Evolutionary conservation across 805 yeast species (phyloP).

Genomic region (Lachancea meyersii): DNA sequence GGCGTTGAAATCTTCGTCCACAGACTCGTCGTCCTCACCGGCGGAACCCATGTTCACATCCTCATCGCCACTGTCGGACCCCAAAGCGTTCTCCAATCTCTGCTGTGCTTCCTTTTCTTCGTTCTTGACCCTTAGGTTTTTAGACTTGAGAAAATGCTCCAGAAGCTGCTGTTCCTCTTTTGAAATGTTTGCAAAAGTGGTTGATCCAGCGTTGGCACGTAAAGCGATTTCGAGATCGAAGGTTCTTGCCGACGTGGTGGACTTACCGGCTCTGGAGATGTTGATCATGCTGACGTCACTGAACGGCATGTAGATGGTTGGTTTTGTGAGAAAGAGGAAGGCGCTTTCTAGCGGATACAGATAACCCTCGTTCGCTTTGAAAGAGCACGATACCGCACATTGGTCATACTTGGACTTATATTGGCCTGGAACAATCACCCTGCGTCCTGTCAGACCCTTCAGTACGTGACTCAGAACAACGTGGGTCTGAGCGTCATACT

Average conservation of each 20-base stretch:
- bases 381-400: slow-evolving; percentile 85
- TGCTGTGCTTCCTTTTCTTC: slow-evolving; percentile 86
- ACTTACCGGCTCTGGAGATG: slow-evolving; percentile 83
- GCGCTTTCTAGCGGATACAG: slow-evolving; percentile 90
- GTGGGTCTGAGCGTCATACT: slow-evolving; percentile 79
- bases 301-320: slow-evolving; percentile 86
- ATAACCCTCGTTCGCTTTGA: slow-evolving; percentile 93
- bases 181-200: slow-evolving; percentile 81
- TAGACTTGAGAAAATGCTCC: slow-evolving; percentile 69
- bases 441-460: slow-evolving; percentile 83
- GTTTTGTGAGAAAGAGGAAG: slow-evolving; percentile 85
- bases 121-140: slow-evolving; percentile 74
- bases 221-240: slow-evolving; percentile 82
- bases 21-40: slow-evolving; percentile 77
- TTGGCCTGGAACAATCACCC: slow-evolving; percentile 78
- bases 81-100: slow-evolving; percentile 70
- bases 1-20: slow-evolving; percentile 76
- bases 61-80: slow-evolving; percentile 44
- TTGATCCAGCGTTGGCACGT: slow-evolving; percentile 59
- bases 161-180: slow-evolving; percentile 81
- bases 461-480: slow-evolving; percentile 82
- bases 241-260: slow-evolving; percentile 72
- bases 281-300: slow-evolving; percentile 70
- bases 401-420: slow-evolving; percentile 70
- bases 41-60: slow-evolving; percentile 52